phyloP scores from a whole-genome alignment of 192 early-diverging fungal species.

The Rhizophagus sp. region DNA sequence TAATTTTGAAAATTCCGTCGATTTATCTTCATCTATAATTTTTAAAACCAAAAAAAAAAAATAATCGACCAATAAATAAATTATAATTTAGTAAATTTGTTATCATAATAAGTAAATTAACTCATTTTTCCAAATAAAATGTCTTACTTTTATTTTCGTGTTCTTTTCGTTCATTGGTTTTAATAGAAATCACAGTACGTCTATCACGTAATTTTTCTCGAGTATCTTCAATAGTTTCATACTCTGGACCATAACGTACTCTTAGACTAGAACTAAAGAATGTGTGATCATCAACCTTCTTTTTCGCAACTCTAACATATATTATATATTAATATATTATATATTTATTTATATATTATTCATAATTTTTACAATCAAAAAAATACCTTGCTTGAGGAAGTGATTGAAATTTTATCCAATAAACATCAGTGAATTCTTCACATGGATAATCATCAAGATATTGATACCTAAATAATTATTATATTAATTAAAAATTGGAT shows the following conservation, averaged over 20 bases:
- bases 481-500: not conserved
- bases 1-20: not conserved
- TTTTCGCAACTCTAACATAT: conserved; percentile 33
- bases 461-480: conserved; percentile 7
- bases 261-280: conserved; percentile 40
- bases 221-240: conserved; percentile 45
- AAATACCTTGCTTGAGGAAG: conserved; percentile 34
- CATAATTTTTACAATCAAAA: no score
- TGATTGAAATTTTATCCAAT: conserved; percentile 31
- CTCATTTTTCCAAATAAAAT: not conserved
- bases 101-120: no score
- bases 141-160: conserved; percentile 3
- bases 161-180: conserved; percentile 14
- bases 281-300: conserved; percentile 39
- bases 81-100: no score
- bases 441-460: conserved; percentile 33
- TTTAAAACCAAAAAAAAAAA: no score
- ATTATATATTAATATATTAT: not conserved
- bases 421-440: conserved; percentile 37
- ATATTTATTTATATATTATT: no score
- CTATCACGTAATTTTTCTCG: conserved; percentile 43
- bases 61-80: no score
- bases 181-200: conserved; percentile 29
- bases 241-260: conserved; percentile 44
- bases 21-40: not conserved